Percentiles rank a stretch among this genome's conserved stretches.
These are phyloP conservation scores for Falciphora oryzae DNA, from an alignment of 2,329 filamentous ascomycete genomes.

Conservation along the genomic window DNA sequence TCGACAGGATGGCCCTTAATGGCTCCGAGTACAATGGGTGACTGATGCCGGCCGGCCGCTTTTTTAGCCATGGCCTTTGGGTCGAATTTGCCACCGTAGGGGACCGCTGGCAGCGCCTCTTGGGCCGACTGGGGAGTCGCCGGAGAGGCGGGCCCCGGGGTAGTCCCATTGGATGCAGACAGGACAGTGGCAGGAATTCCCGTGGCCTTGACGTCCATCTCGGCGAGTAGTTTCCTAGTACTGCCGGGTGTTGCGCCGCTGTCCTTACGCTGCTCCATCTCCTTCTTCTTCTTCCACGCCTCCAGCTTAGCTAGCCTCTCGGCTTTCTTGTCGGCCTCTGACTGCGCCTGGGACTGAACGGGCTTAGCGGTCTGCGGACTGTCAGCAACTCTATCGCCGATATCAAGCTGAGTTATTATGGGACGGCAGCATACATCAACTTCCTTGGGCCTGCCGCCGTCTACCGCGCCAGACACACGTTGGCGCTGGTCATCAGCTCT, in stretches of 20 bases:
- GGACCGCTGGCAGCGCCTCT: slow-evolving; percentile 44
- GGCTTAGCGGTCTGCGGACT: slow-evolving; percentile 46
- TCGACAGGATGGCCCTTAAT: slow-evolving; percentile 35
- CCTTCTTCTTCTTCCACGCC: slow-evolving; percentile 89
- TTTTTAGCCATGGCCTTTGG: slow-evolving; percentile 83
- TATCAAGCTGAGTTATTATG: background rate
- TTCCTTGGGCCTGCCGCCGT: slow-evolving; percentile 41
- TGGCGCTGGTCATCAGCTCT: slow-evolving; percentile 58
- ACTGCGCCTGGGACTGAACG: slow-evolving; percentile 44
- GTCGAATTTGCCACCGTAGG: slow-evolving; percentile 76
- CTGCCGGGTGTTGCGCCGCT: slow-evolving; percentile 61
- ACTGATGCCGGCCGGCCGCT: slow-evolving; percentile 54
- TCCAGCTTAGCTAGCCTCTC: slow-evolving; percentile 77
- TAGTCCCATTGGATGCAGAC: slow-evolving; percentile 35
- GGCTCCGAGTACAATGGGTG: slow-evolving; percentile 46
- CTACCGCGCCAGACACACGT: slow-evolving; percentile 44
- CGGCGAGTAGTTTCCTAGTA: slow-evolving; percentile 61
- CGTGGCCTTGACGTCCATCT: slow-evolving; percentile 66
- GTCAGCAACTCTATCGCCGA: background rate
- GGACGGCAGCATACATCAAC: slow-evolving; percentile 47
- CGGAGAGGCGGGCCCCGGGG: slow-evolving; percentile 42
- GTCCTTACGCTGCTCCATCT: slow-evolving; percentile 67
- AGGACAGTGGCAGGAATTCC: slow-evolving; percentile 25
- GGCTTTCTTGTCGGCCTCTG: slow-evolving; percentile 71
- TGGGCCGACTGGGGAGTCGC: slow-evolving; percentile 44